Percentiles rank a stretch among this genome's conserved stretches.
Conservation (phyloP, 805 yeast species). For the Kuraishia cidri region DNA sequence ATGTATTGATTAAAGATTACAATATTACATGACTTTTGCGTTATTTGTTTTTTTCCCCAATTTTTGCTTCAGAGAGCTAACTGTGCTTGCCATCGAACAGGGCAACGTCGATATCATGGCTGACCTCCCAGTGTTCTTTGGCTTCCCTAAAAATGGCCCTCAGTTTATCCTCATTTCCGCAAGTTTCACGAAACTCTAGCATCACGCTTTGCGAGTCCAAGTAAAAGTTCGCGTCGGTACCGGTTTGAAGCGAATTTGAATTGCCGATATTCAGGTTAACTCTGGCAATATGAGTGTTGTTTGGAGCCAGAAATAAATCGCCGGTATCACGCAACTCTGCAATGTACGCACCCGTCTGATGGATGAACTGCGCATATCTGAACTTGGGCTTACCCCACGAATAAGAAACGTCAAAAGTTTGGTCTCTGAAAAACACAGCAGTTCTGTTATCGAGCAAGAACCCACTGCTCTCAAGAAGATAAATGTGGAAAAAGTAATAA, state of each 20-base stretch:
- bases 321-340: conserved; percentile 81
- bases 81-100: too few species aligned
- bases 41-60: too few species aligned
- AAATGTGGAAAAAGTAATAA: conserved; percentile 70
- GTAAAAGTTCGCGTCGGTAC: conserved; percentile 16
- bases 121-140: conserved; percentile 32
- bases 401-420: conserved; percentile 57
- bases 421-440: conserved; percentile 44
- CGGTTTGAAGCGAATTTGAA: conserved; percentile 14
- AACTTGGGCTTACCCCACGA: conserved; percentile 90
- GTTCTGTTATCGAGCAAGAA: conserved; percentile 80
- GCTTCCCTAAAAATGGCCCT: conserved; percentile 52
- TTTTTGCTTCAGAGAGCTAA: too few species aligned
- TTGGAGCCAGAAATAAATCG: conserved; percentile 75
- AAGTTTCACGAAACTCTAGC: conserved; percentile 56
- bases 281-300: conserved; percentile 74
- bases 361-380: conserved; percentile 83
- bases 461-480: conserved; percentile 57
- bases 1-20: conserved; percentile 10
- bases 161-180: conserved; percentile 41
- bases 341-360: conserved; percentile 79
- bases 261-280: conserved; percentile 37
- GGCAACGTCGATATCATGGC: conserved; percentile 21
- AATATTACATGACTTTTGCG: too few species aligned
- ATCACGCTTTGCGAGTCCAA: conserved; percentile 68